Evolutionary conservation across 2,329 filamentous ascomycete species (phyloP), one percentile per base, ranked within the genome.

Genomic region (Fusarium albosuccineum): DNA sequence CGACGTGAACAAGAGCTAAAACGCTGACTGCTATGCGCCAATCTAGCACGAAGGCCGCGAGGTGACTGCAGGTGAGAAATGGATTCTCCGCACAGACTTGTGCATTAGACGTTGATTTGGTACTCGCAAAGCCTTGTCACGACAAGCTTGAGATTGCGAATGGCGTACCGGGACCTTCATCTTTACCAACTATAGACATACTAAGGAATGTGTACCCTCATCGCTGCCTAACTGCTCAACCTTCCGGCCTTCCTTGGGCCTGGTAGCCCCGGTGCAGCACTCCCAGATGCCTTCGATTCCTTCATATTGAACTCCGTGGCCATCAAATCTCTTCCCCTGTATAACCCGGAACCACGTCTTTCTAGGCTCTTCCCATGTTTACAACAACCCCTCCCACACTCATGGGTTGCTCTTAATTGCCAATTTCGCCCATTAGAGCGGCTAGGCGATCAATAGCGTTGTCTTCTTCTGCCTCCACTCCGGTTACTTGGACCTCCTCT

Each of bases 41-140:
- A 54, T 64, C 37, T 62, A 89, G 86, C 94, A 97, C 78, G 94
- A 97, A 78, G 94, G 94, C 0, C 86, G 87, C 59, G 90, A 97
- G 75, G 94, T 97, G 1, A 85, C 81, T 2, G 84, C 86, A 41
- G 94, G 94, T 9, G 93, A 97, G 81, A 97, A 97, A 79, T 97
- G 94, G 94, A 90, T 97, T 62, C 86, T 97, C 62, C 84, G 94
- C 68, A 97, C 91, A 66, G 94, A 97, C 82, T 79, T 97, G 41
- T 93, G 91, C 73, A 85, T 94, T 13, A 83, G 78, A 67, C 81
- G 85, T 64, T 89, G 67, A 77, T 49, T 40, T 53, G 33, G 45
- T 39, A 13, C 59, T 53, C 40, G 46, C 54, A 46, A 37, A 34
- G 46, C 46, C 54, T 34, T 41, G 44, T 49, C 39, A 45, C 27